These are phyloP conservation scores for Neckera pumila DNA, from an alignment of 225 moss, liverwort and hornwort species.

Conservation along the genomic window DNA sequence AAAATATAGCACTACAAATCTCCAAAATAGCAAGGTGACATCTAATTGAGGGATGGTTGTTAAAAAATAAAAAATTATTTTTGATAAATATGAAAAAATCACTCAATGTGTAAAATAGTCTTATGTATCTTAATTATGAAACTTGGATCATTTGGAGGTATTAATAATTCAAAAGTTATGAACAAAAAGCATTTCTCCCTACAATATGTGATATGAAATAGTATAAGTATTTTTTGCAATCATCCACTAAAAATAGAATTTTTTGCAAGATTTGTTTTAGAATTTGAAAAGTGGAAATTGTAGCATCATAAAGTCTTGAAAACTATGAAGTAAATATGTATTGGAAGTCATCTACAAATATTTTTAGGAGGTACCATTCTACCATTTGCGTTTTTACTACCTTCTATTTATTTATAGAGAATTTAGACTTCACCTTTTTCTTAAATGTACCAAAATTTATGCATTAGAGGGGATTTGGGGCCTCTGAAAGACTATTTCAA, in stretches of 20 bases:
- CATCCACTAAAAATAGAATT: accelerated
- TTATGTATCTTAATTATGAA: not conserved
- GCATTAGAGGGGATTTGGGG: too few relatives aligned
- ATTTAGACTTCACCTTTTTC: not conserved
- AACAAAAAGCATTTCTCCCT: not conserved
- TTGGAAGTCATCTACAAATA: too few relatives aligned
- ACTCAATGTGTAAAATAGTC: not conserved
- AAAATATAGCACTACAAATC: not conserved
- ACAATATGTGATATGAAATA: not conserved
- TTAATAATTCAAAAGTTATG: not conserved
- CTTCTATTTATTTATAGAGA: not conserved
- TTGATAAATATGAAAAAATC: not conserved
- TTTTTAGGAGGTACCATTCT: not conserved
- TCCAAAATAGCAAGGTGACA: not conserved
- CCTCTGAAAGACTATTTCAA: too few relatives aligned
- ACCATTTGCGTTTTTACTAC: not conserved
- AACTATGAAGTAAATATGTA: not conserved
- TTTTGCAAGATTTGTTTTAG: not conserved
- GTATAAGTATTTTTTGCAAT: not conserved
- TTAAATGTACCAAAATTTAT: not conserved
- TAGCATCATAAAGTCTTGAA: too few relatives aligned
- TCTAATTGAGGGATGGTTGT: not conserved
- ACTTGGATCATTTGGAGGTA: not conserved
- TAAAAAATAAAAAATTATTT: not conserved
- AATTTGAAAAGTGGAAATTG: not conserved